Evolutionary conservation across 2,329 filamentous ascomycete genomes (phyloP).

Genomic region (Claviceps sorghi): DNA sequence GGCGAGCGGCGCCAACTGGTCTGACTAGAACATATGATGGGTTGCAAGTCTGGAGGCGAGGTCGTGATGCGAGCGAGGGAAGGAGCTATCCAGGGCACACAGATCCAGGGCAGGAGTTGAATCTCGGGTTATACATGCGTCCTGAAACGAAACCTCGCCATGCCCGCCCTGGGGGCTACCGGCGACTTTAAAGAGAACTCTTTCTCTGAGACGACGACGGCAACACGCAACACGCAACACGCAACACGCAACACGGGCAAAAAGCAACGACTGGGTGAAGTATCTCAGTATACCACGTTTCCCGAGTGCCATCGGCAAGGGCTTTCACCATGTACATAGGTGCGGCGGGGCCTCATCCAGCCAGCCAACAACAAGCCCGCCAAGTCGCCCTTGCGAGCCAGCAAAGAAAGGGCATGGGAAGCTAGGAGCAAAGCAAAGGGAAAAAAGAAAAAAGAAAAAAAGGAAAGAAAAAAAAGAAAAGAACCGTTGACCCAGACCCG

Average conservation of each 20-base stretch:
- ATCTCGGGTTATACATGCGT: conserved; percentile 1
- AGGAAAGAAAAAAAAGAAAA: background rate
- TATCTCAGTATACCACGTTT: background rate
- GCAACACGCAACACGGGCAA: background rate
- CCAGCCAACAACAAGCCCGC: background rate
- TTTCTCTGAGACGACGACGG: background rate
- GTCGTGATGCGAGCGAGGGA: conserved; percentile 1
- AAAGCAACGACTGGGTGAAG: conserved; percentile 1
- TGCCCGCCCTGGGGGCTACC: background rate
- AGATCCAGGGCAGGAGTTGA: background rate
- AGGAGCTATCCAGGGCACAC: conserved; percentile 2
- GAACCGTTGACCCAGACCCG: conserved; percentile 1
- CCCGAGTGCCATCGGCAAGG: conserved; percentile 6
- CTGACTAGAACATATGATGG: background rate
- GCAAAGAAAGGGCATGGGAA: background rate
- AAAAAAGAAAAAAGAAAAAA: background rate
- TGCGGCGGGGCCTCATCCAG: background rate
- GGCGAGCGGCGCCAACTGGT: background rate
- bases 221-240: too few species aligned
- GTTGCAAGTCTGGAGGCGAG: conserved; percentile 1
- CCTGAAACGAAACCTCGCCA: background rate
- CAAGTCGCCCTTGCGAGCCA: background rate
- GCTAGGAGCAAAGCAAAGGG: background rate
- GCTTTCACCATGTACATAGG: background rate
- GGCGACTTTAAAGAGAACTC: conserved; percentile 2